Conservation (phyloP, 2,329 filamentous ascomycete genomes). For the Aspergillaceae sp. region DNA sequence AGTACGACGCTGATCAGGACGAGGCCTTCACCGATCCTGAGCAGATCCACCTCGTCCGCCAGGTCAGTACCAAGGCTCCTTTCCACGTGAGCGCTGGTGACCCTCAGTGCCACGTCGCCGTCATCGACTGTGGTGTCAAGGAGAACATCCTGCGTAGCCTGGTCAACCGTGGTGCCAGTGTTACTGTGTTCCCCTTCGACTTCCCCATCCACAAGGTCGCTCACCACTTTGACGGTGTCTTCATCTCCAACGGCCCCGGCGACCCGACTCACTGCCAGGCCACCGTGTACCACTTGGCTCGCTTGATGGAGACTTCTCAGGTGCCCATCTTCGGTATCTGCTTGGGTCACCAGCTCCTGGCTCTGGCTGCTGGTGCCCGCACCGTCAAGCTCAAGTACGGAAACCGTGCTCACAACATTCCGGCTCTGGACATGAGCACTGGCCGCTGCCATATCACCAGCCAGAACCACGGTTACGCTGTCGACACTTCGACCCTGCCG, state of each 20-base stretch:
- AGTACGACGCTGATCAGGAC: slow-evolving; percentile 97
- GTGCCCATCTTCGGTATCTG: slow-evolving; percentile 97
- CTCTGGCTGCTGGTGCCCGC: slow-evolving; percentile 74
- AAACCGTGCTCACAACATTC: slow-evolving; percentile 98
- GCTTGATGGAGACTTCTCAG: slow-evolving; percentile 83
- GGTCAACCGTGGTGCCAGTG: slow-evolving; percentile 80
- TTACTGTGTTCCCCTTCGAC: slow-evolving; percentile 92
- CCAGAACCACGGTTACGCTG: slow-evolving; percentile 97
- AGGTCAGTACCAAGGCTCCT: slow-evolving; percentile 94
- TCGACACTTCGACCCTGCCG: slow-evolving; percentile 74
- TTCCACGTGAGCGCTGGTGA: slow-evolving; percentile 85
- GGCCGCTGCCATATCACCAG: slow-evolving; percentile 97
- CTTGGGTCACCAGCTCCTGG: slow-evolving; percentile 91
- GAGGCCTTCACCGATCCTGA: slow-evolving; percentile 92
- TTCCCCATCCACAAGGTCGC: slow-evolving; percentile 98
- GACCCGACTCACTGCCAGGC: slow-evolving; percentile 95
- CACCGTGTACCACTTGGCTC: slow-evolving; percentile 84
- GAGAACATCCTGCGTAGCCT: slow-evolving; percentile 97
- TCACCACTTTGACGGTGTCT: slow-evolving; percentile 95
- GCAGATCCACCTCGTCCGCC: slow-evolving; percentile 92
- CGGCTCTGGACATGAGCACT: slow-evolving; percentile 85
- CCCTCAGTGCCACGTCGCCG: slow-evolving; percentile 79
- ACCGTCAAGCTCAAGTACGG: slow-evolving; percentile 99
- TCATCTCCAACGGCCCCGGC: slow-evolving; percentile 97
- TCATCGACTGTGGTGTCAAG: slow-evolving; percentile 98